Base-by-base conservation (phyloP, 768 basidiomycete genomes). In the Mycena vitilis region DNA sequence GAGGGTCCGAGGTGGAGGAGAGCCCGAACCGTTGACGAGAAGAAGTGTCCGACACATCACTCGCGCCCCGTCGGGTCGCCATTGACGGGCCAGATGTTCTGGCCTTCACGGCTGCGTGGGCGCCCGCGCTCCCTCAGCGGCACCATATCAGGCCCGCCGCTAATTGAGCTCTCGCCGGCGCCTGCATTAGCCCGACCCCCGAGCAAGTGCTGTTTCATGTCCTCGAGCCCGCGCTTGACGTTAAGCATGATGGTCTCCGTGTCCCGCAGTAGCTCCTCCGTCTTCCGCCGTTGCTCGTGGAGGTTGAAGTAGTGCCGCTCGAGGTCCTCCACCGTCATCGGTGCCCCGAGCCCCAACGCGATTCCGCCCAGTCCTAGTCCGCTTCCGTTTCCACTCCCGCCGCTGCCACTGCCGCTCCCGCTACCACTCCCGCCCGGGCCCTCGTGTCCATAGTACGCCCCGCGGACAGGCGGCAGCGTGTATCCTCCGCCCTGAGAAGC, bases 181-280 rank as follows among this genome's bases (percentile, higher is more conserved):
- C 42, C 30, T 18, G 12, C 47, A 30, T 52, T 42, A 1, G 13
- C 54, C 16, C 45, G n/a, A 18, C 12, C 60, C 16, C 70, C 71
- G 51, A 72, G 60, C 56, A 4, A 5, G 44, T 23, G 36, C 61
- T 36, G 85, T 72, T 87, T 82, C 87, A 93, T 89, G 76, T 95
- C 93, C 62, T 94, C 93, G 73, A 95, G 81, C 25, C 89, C 91
- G 71, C 89, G 85, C 82, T 89, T 89, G 75, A 95, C 81, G 25
- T 89, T 88, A 44, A 80, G 84, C 85, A 95, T 88, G 80, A 95
- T 78, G 76, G 85, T 79, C 61, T 94, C 91, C 73, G 93, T 95
- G 79, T 84, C 87, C 71, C 89, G 86, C 66, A 94, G 78, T 88
- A 95, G 84, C 75, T 92, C 92, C 78, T 93, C 87, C 80, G 91